phyloP scores from a whole-genome alignment of 768 basidiomycete genomes.

The Udeniomyces megalosporus region DNA sequence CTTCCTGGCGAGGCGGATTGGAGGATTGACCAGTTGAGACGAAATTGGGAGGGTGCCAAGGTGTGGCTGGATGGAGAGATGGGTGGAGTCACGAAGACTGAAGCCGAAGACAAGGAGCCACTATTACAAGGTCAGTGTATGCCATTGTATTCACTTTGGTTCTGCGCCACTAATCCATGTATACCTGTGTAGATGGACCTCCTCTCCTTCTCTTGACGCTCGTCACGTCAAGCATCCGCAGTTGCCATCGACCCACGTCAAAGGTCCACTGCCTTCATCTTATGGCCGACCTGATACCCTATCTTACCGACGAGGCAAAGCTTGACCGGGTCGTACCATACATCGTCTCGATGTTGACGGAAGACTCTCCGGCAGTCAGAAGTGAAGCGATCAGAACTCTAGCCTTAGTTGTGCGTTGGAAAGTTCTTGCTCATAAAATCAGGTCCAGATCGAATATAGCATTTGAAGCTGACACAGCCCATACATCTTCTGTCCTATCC shows the following conservation, averaged over 20 bases:
- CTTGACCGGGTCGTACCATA: conserved; percentile 86
- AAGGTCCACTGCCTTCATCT: conserved; percentile 73
- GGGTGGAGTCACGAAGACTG: no score
- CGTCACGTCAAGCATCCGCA: conserved; percentile 74
- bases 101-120: no score
- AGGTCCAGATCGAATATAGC: no score
- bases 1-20: neutral
- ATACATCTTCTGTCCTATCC: neutral
- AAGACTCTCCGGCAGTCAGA: conserved; percentile 72
- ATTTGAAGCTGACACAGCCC: neutral
- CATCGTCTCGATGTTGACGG: conserved; percentile 69
- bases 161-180: neutral
- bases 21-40: neutral
- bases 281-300: conserved; percentile 58
- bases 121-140: no score
- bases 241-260: conserved; percentile 68
- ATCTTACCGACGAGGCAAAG: conserved; percentile 86
- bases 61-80: conserved; percentile 2
- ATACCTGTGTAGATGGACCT: conserved; percentile 49
- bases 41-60: conserved; percentile 4
- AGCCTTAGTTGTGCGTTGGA: conserved; percentile 71
- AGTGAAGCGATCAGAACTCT: conserved; percentile 58
- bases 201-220: conserved; percentile 75
- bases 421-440: neutral
- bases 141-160: neutral